Evolutionary conservation across 148 eudicot species (phyloP), one percentile per base, ranked within the genome.

Genomic region (Rhododendron griersonianum): DNA sequence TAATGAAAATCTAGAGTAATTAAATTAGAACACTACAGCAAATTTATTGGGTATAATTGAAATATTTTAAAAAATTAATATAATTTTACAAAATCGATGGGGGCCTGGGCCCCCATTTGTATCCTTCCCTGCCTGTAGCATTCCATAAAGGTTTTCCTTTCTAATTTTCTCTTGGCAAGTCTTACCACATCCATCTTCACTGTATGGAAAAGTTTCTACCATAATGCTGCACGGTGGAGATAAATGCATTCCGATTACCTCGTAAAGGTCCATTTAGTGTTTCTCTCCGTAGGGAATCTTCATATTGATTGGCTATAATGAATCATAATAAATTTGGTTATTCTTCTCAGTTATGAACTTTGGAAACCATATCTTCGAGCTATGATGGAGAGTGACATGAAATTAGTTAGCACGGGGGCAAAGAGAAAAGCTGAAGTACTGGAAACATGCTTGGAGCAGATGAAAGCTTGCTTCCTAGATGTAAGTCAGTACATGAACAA

Each of bases 301-400:
- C 13, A 14, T 30, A 71, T 30, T 3, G 75, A 65, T 83, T 59
- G 77, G 78, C 53, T 51, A 53, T 79, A 45, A 71, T 45, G 59
- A 35, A 57, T 41, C 30, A 11, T 83, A 50, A 37, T 48, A 28
- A 44, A 53, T 84, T 50, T 61, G 57, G 76, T 84, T 86, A 76
- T 30, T 53, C 63, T 74, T 81, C 79, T 53, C 92, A 96, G 98
- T 63, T 92, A 95, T 89, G 98, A 94, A 91, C 91, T 97, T 45
- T 97, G 99, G 99, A 97, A 97, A 87, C 99, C 99, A 81, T 88
- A 94, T 89, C 95, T 97, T 73, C 95, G 99, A 84, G 93, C 98
- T 88, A 90, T 86, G 92, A 95, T 97, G 98, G 99, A 97, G 90
- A 87, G 89, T 88, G 98, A 95, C 86, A 97, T 97, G 99, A 97